A percentile compares a stretch with the other conserved stretches of the same genome.
Conservation (phyloP, 176 grass and related monocot species). For the bread wheat (Triticum aestivum) region DNA sequence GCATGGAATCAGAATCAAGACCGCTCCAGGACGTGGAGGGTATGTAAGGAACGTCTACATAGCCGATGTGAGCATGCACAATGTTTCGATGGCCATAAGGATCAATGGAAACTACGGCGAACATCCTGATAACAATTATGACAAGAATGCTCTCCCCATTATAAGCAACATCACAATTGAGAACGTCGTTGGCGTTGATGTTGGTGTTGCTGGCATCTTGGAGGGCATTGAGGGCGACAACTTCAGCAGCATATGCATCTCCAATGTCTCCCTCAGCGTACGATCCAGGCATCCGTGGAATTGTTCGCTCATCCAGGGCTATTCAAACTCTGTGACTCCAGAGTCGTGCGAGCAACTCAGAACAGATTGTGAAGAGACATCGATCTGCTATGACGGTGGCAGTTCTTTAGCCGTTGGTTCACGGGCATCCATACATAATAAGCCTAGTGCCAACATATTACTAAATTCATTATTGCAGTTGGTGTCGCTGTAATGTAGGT, state of each 20-base stretch:
- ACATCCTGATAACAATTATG: constrained; percentile 81
- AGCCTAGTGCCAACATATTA: constrained; percentile 19
- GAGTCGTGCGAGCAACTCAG: constrained; percentile 76
- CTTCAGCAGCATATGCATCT: constrained; percentile 87
- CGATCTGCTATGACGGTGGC: constrained; percentile 55
- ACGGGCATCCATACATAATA: constrained; percentile 31
- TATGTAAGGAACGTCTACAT: constrained; percentile 77
- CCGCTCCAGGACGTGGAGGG: constrained; percentile 77
- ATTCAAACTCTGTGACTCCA: constrained; percentile 79
- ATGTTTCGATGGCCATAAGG: constrained; percentile 81
- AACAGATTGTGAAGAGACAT: constrained; percentile 38
- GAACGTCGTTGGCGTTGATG: constrained; percentile 53
- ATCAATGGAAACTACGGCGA: constrained; percentile 73
- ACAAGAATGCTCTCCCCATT: constrained; percentile 63
- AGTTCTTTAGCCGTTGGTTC: not conserved
- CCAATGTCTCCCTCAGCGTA: constrained; percentile 72
- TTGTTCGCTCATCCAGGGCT: constrained; percentile 79
- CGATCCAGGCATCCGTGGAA: constrained; percentile 73
- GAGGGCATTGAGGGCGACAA: constrained; percentile 81
- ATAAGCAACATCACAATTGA: constrained; percentile 80
- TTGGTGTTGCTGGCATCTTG: constrained; percentile 66
- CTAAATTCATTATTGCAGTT: constrained; percentile 45
- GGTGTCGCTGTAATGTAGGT: constrained; percentile 44
- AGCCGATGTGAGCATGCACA: constrained; percentile 64
- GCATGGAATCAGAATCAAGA: constrained; percentile 89